Percentiles rank a stretch among this genome's conserved stretches.
Conservation (phyloP, 495 filamentous ascomycete genomes). For the Daldinia decipiens region DNA sequence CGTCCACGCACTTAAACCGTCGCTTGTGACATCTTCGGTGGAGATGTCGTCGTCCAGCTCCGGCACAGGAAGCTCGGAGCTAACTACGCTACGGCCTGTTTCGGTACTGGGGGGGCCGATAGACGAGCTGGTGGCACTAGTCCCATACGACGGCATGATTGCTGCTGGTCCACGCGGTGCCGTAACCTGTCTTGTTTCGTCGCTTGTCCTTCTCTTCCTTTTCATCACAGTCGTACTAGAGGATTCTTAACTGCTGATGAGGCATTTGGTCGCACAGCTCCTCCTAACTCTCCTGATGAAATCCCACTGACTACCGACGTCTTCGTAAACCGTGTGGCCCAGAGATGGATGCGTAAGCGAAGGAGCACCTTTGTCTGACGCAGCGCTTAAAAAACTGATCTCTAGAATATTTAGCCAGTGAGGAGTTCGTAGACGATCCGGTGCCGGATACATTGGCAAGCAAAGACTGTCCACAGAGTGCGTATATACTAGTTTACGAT, state of each 20-base stretch:
- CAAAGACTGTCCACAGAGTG: slow-evolving; percentile 7
- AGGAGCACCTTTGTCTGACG: slow-evolving; percentile 1
- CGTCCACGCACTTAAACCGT: slow-evolving; percentile 45
- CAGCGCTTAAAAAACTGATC: slow-evolving; percentile 2
- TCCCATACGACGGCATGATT: slow-evolving; percentile 45
- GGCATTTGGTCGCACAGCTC: slow-evolving; percentile 16
- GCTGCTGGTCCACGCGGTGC: slow-evolving; percentile 29
- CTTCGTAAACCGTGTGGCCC: slow-evolving; percentile 21
- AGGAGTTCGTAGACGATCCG: background rate
- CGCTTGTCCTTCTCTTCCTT: slow-evolving; percentile 30
- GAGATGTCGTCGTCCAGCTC: slow-evolving; percentile 47
- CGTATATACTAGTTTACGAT: slow-evolving; percentile 6
- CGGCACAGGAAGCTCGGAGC: slow-evolving; percentile 44
- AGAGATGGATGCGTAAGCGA: slow-evolving; percentile 27
- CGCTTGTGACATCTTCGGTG: slow-evolving; percentile 48
- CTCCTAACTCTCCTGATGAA: slow-evolving; percentile 13
- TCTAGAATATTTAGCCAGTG: slow-evolving; percentile 10
- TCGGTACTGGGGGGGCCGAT: slow-evolving; percentile 35
- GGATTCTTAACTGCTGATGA: slow-evolving; percentile 6
- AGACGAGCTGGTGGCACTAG: slow-evolving; percentile 40
- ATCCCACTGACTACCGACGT: slow-evolving; percentile 19
- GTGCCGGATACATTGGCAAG: slow-evolving; percentile 18
- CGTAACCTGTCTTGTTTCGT: slow-evolving; percentile 22
- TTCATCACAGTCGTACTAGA: slow-evolving; percentile 32
- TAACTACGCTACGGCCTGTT: slow-evolving; percentile 25